These are phyloP conservation scores for Rhynchospora tenuis DNA, from an alignment of 176 grass and related monocot genomes.

Conservation along the genomic window DNA sequence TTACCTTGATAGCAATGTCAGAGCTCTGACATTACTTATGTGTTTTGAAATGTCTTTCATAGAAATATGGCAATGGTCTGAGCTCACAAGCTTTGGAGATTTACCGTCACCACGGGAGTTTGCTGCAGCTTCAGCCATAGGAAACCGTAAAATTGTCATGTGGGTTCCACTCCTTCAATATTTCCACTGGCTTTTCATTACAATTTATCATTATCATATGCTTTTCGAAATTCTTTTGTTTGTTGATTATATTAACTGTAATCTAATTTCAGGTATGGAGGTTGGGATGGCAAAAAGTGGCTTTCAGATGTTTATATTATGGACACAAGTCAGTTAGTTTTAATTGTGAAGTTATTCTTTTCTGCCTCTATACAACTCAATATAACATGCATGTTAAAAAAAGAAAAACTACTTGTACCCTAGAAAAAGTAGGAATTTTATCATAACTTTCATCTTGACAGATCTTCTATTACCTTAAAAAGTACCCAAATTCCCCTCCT, in stretches of 20 bases:
- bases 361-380: slow-evolving; percentile 1
- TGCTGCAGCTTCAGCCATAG: slow-evolving; percentile 75
- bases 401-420: not conserved
- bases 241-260: not conserved
- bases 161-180: slow-evolving; percentile 23
- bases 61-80: slow-evolving; percentile 97
- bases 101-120: slow-evolving; percentile 87
- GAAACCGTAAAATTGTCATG: slow-evolving; percentile 94
- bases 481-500: not conserved
- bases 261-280: slow-evolving; percentile 61
- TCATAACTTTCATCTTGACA: not conserved
- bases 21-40: not conserved
- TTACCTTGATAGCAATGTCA: not conserved
- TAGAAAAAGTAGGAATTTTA: not conserved
- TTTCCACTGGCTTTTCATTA: not conserved
- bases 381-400: not conserved
- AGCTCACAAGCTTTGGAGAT: slow-evolving; percentile 89
- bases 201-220: not conserved
- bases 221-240: slow-evolving; percentile 5
- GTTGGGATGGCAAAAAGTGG: slow-evolving; percentile 99
- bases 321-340: slow-evolving; percentile 71
- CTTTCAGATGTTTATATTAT: slow-evolving; percentile 91
- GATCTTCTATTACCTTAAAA: not conserved
- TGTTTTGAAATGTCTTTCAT: slow-evolving; percentile 24
- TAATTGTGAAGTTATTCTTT: not conserved